phyloP scores from a whole-genome alignment of 2,329 filamentous ascomycete genomes.

The Paramyrothecium roridum region DNA sequence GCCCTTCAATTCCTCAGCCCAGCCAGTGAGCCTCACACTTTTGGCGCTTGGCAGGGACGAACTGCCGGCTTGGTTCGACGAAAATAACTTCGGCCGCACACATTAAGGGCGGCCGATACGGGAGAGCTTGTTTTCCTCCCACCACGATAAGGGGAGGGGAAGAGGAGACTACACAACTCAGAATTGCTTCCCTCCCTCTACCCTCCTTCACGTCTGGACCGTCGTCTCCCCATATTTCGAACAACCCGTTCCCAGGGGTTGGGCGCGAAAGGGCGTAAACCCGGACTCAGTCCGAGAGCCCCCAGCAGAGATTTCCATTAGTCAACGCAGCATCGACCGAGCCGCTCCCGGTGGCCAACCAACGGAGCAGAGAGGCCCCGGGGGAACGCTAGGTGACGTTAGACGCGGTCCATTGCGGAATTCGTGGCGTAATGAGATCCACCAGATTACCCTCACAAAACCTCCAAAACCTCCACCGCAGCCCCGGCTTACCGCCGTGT shows the following conservation, averaged over 20 bases:
- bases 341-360: background rate
- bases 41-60: background rate
- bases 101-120: background rate
- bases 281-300: background rate
- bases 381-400: background rate
- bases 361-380: background rate
- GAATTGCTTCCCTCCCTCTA: no score
- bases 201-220: background rate
- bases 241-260: background rate
- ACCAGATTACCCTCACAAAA: background rate
- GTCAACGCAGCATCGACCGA: background rate
- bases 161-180: no score
- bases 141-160: no score
- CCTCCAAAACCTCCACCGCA: background rate
- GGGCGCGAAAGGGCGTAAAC: background rate
- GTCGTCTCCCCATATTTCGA: background rate
- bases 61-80: background rate
- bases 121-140: no score
- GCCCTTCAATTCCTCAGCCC: background rate
- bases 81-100: background rate
- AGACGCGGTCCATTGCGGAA: background rate
- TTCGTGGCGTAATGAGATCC: background rate
- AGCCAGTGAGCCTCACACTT: background rate
- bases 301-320: background rate
- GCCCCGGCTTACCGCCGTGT: background rate